A percentile compares a stretch with the other conserved stretches of the same genome.
These are phyloP conservation scores for Closterium sp. DNA, from an alignment of 139 green algal genomes.

Conservation along the genomic window DNA sequence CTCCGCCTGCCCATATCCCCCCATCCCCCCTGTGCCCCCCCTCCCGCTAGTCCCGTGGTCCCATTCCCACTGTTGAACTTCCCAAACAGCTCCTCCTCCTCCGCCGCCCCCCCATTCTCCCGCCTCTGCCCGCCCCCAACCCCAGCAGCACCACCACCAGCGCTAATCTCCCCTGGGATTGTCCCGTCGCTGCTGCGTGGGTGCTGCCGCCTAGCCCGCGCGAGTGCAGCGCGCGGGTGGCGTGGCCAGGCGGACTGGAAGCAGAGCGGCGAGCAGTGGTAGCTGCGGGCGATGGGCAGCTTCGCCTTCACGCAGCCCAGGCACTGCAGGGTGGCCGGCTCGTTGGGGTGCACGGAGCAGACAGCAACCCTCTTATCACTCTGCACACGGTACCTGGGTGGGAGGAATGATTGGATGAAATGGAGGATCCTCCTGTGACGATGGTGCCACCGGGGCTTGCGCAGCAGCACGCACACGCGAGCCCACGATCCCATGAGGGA, in stretches of 20 bases:
- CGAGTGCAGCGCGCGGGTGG: constrained; percentile 84
- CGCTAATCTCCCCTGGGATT: too few species aligned
- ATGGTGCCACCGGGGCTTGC: too few species aligned
- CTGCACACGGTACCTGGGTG: constrained; percentile 71
- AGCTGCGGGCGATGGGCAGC: constrained; percentile 70
- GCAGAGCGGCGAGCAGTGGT: constrained; percentile 90
- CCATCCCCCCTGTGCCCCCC: neutral
- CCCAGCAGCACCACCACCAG: too few species aligned
- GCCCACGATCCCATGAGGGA: too few species aligned
- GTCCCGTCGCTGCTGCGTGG: too few species aligned
- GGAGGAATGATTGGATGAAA: neutral
- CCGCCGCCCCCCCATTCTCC: neutral
- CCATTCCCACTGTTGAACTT: constrained; percentile 26
- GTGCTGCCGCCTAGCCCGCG: constrained; percentile 33
- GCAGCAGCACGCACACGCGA: too few species aligned
- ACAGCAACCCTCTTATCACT: constrained; percentile 70
- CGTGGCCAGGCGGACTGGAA: constrained; percentile 82
- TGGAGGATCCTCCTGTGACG: too few species aligned
- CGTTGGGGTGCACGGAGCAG: constrained; percentile 83
- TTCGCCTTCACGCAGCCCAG: constrained; percentile 79
- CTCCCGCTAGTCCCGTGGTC: too few species aligned
- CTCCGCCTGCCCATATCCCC: neutral
- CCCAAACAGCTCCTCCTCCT: constrained; percentile 51
- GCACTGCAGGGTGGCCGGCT: constrained; percentile 86
- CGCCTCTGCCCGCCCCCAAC: too few species aligned